Conservation (phyloP, 139 green algal genomes). For the Trebouxia sp. region DNA sequence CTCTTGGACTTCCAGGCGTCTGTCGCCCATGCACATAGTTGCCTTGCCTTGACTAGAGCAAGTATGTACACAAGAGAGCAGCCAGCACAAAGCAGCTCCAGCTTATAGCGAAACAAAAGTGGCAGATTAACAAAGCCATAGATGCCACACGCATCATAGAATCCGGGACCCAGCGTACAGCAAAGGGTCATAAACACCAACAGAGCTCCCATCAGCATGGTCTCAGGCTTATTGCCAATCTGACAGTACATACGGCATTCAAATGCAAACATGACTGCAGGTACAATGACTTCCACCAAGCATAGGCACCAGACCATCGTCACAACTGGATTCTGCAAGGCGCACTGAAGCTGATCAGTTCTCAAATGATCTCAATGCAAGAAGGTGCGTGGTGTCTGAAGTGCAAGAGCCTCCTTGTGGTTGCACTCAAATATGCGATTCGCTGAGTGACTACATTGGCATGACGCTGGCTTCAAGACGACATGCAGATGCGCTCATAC, state of each 20-base stretch:
- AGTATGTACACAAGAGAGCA: neutral
- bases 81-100: neutral
- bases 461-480: too few species aligned
- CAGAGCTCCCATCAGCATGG: neutral
- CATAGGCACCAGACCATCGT: neutral
- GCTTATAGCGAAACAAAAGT: neutral
- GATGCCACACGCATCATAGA: neutral
- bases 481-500: too few species aligned
- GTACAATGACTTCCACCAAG: neutral
- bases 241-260: slow-evolving; percentile 1
- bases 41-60: neutral
- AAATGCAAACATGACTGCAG: neutral
- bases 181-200: neutral
- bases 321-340: neutral
- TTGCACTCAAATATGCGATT: too few species aligned
- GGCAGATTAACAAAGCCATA: neutral
- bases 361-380: neutral
- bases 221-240: neutral
- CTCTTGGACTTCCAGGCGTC: too few species aligned
- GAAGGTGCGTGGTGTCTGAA: neutral
- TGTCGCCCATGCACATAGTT: neutral
- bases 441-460: too few species aligned
- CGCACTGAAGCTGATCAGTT: neutral
- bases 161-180: neutral
- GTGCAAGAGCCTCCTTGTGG: too few species aligned